Evolutionary conservation across 768 basidiomycete genomes (phyloP).

Genomic region (Hortiboletus campestris): DNA sequence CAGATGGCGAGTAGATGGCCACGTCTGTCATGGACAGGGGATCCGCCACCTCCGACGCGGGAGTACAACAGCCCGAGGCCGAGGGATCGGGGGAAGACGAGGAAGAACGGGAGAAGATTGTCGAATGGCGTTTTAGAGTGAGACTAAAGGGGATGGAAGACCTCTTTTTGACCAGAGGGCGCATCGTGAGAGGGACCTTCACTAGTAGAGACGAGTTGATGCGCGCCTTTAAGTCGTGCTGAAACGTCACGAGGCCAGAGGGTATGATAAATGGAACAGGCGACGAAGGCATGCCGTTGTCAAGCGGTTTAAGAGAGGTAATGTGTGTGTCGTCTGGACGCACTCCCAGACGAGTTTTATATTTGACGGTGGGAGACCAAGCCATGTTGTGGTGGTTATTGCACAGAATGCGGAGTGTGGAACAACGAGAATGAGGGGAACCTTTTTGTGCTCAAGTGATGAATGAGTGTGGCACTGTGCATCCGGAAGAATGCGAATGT

Average conservation of each 20-base stretch:
- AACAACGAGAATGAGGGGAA: slow-evolving; percentile 8
- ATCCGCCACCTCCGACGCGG: slow-evolving; percentile 22
- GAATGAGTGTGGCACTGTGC: slow-evolving; percentile 3
- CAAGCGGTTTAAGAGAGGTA: slow-evolving; percentile 15
- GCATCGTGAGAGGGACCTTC: slow-evolving; percentile 28
- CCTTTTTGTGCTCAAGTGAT: slow-evolving; percentile 19
- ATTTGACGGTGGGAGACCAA: slow-evolving; percentile 11
- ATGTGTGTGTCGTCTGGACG: slow-evolving; percentile 13
- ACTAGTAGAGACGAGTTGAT: slow-evolving; percentile 24
- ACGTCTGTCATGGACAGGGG: slow-evolving; percentile 14
- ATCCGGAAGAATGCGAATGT: slow-evolving; percentile 9
- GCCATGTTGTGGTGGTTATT: slow-evolving; percentile 19
- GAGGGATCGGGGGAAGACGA: slow-evolving; percentile 16
- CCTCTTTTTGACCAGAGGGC: slow-evolving; percentile 29
- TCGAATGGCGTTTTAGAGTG: slow-evolving; percentile 25
- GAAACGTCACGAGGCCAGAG: slow-evolving; percentile 28
- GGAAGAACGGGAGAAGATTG: slow-evolving; percentile 21
- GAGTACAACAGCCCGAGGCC: slow-evolving; percentile 10
- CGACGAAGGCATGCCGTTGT: slow-evolving; percentile 25
- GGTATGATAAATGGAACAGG: slow-evolving; percentile 27
- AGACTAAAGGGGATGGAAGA: slow-evolving; percentile 21
- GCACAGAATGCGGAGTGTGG: slow-evolving; percentile 19
- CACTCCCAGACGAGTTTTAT: slow-evolving; percentile 18
- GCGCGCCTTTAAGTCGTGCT: slow-evolving; percentile 31
- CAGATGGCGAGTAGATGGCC: background rate